These are phyloP conservation scores for Sanguinoderma infundibulare DNA, from an alignment of 1,284 basidiomycete species.

Conservation along the genomic window DNA sequence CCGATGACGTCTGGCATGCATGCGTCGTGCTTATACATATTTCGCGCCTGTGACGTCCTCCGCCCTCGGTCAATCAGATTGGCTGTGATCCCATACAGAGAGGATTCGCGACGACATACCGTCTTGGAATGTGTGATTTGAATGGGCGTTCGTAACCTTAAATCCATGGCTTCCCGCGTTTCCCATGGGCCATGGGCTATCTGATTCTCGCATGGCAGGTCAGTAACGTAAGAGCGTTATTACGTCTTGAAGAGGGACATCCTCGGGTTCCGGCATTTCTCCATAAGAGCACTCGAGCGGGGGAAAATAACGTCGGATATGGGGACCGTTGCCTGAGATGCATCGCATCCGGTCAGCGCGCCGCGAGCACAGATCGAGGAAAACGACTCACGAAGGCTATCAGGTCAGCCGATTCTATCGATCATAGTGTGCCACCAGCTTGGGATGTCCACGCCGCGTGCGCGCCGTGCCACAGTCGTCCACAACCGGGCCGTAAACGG, in stretches of 20 bases:
- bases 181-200: slow-evolving; percentile 29
- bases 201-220: slow-evolving; percentile 34
- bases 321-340: slow-evolving; percentile 15
- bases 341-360: slow-evolving; percentile 15
- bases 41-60: slow-evolving; percentile 7
- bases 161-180: slow-evolving; percentile 13
- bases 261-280: slow-evolving; percentile 35
- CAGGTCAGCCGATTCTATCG: slow-evolving; percentile 8
- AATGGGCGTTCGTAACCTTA: slow-evolving; percentile 27
- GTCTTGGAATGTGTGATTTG: slow-evolving; percentile 17
- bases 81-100: slow-evolving; percentile 14
- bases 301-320: slow-evolving; percentile 24
- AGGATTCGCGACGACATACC: slow-evolving; percentile 19
- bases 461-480: slow-evolving; percentile 6
- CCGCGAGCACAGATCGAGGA: slow-evolving; percentile 5
- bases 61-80: slow-evolving; percentile 24
- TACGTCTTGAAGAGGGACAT: slow-evolving; percentile 28
- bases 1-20: slow-evolving; percentile 19
- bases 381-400: slow-evolving; percentile 19
- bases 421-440: slow-evolving; percentile 5
- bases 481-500: slow-evolving; percentile 18
- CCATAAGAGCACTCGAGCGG: slow-evolving; percentile 20
- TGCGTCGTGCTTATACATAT: slow-evolving; percentile 10
- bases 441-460: slow-evolving; percentile 5
- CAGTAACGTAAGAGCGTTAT: slow-evolving; percentile 18